A percentile compares a stretch with the other conserved stretches of the same genome.
phyloP scores from a whole-genome alignment of 331 rosid genomes.

The Malus hybrid region DNA sequence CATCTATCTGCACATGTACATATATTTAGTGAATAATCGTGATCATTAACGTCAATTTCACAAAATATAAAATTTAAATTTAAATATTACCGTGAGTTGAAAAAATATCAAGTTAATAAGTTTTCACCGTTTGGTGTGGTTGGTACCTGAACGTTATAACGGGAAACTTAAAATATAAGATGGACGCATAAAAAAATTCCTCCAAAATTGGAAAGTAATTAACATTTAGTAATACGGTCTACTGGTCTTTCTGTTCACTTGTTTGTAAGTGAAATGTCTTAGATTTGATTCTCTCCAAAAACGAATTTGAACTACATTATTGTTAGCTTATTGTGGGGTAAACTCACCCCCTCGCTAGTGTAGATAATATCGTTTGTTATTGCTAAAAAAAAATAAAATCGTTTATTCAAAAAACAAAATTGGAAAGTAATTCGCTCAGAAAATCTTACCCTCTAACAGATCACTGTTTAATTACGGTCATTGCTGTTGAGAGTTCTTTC shows the following conservation, averaged over 20 bases:
- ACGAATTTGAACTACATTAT: too few relatives aligned
- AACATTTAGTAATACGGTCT: too few relatives aligned
- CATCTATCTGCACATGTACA: neutral
- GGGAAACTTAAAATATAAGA: neutral
- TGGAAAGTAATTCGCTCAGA: too few relatives aligned
- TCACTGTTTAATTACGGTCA: neutral
- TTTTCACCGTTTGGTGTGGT: neutral
- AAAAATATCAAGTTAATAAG: neutral
- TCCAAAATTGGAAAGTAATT: neutral
- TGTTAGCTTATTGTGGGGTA: too few relatives aligned
- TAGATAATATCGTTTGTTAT: too few relatives aligned
- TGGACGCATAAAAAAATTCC: neutral
- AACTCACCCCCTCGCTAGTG: fast-evolving
- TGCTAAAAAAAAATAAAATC: too few relatives aligned
- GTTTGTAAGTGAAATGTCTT: too few relatives aligned
- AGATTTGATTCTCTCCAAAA: fast-evolving
- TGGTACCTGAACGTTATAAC: neutral
- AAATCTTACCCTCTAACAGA: neutral
- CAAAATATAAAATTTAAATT: too few relatives aligned
- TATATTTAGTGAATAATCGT: neutral
- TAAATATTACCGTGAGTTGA: neutral
- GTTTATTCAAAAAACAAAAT: too few relatives aligned
- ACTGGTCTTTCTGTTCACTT: too few relatives aligned
- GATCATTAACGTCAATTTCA: neutral
- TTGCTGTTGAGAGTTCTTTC: neutral